A percentile compares a stretch with the other conserved stretches of the same genome.
phyloP scores from a whole-genome alignment of 1,284 basidiomycete species.

The Sanghuangporus sanghuang region DNA sequence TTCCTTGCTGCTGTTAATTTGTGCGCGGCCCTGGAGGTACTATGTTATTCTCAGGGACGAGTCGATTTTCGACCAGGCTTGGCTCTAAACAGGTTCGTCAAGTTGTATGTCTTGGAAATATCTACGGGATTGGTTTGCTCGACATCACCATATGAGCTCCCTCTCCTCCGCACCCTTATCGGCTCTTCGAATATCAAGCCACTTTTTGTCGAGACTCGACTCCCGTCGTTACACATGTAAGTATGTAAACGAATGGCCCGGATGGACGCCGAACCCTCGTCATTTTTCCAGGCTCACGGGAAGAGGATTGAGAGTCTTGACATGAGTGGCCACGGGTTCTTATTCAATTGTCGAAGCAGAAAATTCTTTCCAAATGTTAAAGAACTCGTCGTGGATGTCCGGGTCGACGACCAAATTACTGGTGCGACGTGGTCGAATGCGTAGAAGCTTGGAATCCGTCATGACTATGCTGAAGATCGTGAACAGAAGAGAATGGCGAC shows the following conservation, averaged over 20 bases:
- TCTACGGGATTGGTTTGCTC: not conserved
- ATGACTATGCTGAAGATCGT: no score
- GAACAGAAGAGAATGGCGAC: not conserved
- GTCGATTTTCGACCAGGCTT: not conserved
- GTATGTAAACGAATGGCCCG: not conserved
- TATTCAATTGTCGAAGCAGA: no score
- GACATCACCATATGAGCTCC: not conserved
- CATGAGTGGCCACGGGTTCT: no score
- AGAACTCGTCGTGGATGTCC: no score
- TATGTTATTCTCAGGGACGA: not conserved
- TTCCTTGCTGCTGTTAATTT: not conserved
- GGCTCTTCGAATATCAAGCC: not conserved
- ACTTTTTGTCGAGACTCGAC: not conserved
- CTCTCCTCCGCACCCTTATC: conserved; percentile 8
- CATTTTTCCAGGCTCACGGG: conserved; percentile 3
- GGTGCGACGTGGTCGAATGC: no score
- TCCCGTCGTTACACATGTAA: not conserved
- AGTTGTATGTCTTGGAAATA: not conserved
- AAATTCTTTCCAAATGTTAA: no score
- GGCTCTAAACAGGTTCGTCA: not conserved
- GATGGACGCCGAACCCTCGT: not conserved
- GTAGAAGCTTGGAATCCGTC: no score
- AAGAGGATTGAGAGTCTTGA: no score
- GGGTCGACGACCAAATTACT: no score
- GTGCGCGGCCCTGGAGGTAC: not conserved